Percentiles rank a stretch among this genome's conserved stretches.
These are phyloP conservation scores for Coniochaeta ligniaria DNA, from an alignment of 2,329 filamentous ascomycete species.

Conservation along the genomic window DNA sequence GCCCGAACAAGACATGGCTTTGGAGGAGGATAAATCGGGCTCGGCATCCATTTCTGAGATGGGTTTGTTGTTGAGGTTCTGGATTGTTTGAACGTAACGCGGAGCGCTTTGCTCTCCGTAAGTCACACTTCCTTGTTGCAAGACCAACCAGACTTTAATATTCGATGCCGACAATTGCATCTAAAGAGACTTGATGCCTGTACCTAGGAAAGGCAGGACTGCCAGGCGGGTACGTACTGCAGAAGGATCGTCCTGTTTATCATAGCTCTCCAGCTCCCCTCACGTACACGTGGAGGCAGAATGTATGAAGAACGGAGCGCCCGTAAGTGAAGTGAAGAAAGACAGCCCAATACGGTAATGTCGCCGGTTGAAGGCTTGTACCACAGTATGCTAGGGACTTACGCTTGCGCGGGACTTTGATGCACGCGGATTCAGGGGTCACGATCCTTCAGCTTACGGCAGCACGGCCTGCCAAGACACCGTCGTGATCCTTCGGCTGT, in stretches of 20 bases:
- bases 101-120: neutral
- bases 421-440: neutral
- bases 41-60: neutral
- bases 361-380: too few relatives aligned
- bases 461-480: too few relatives aligned
- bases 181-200: neutral
- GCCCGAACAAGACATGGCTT: constrained; percentile 5
- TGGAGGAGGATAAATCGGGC: neutral
- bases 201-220: neutral
- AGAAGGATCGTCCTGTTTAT: neutral
- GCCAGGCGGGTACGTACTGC: neutral
- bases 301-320: too few relatives aligned
- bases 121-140: neutral
- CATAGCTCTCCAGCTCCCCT: neutral
- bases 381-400: neutral
- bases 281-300: too few relatives aligned
- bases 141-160: neutral
- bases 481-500: too few relatives aligned
- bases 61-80: neutral
- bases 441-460: neutral
- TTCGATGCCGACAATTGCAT: neutral
- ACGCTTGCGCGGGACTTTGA: neutral
- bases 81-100: neutral
- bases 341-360: too few relatives aligned
- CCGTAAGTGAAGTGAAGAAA: too few relatives aligned